A percentile compares a stretch with the other conserved stretches of the same genome.
Evolutionary conservation across 2,329 filamentous ascomycete genomes (phyloP).

Genomic region (Dactylellina haptotyla): DNA sequence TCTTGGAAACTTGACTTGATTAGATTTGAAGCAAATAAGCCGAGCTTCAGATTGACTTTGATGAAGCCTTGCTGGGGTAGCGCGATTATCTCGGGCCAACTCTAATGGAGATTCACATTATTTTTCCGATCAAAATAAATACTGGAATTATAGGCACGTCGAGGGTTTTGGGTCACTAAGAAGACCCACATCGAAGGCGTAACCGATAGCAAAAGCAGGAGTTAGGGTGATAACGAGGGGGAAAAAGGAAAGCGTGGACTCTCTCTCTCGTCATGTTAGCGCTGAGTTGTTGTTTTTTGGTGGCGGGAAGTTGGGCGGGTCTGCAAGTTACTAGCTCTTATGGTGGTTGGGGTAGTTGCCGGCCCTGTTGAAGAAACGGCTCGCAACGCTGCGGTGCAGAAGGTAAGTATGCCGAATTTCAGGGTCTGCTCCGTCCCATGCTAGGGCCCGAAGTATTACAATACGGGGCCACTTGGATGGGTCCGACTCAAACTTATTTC

Average conservation of each 20-base stretch:
- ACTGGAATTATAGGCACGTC: conserved; percentile 10
- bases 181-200: conserved; percentile 16
- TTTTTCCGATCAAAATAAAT: conserved; percentile 39
- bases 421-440: conserved; percentile 1
- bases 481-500: background rate
- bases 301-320: conserved; percentile 22
- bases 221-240: conserved; percentile 7
- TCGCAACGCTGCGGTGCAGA: conserved; percentile 21
- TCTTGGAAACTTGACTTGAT: background rate
- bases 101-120: conserved; percentile 31
- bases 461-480: background rate
- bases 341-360: conserved; percentile 31
- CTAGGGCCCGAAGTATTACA: background rate
- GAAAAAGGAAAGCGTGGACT: background rate
- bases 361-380: conserved; percentile 9
- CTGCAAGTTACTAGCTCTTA: conserved; percentile 1
- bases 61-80: background rate
- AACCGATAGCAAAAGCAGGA: conserved; percentile 15
- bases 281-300: background rate
- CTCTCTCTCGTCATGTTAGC: background rate
- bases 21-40: background rate
- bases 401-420: conserved; percentile 10
- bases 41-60: background rate
- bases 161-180: background rate
- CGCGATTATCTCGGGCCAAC: conserved; percentile 18